Base-by-base conservation (phyloP, 1,284 basidiomycete species). In the Bondarzewia mesenterica region DNA sequence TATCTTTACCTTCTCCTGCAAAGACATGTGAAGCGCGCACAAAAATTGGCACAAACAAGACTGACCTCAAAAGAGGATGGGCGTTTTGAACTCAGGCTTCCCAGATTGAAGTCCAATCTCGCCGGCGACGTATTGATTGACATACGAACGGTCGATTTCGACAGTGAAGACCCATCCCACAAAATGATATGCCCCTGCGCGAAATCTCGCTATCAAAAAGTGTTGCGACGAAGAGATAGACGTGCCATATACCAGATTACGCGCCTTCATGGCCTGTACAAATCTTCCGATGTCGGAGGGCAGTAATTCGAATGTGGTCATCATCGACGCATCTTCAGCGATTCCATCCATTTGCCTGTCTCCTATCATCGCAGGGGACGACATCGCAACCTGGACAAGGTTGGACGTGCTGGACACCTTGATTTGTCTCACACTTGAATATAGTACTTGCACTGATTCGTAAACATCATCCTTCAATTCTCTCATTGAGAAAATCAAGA, bases 361-460 rank as follows among this genome's bases (percentile, higher is more conserved):
- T 12, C 75, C 57, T 12, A 47, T 15, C n/a, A 63, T 54, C 5
- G 76, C 75, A 7, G 71, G 62, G 36, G 60, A 60, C 2, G 60
- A 60, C 38, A 77, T 55, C 42, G 60, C 46, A 18, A 70, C 54
- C 26, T 51, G 62, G 35, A 78, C 58, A 14, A 51, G 55, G 20
- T 54, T 51, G 5, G 63, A 15, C 10, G 42, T 59, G 44, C 56
- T 42, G 38, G 63, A 53, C 21, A 68, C 55, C n/a, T 63, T 62
- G 4, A 81, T 60, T 2, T 50, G 55, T 32, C 62, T 61, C 36
- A 82, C 64, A 5, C 67, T 71, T 18, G 71, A 64, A 50, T 75
- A 72, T 23, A 63, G 61, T 21, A 76, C 68, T 45, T 65, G 60
- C 12, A 76, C 50, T 21, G 68, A 66, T 38, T 76, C 73, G 45